Conservation (phyloP, 768 basidiomycete genomes). For the Russula abietina region DNA sequence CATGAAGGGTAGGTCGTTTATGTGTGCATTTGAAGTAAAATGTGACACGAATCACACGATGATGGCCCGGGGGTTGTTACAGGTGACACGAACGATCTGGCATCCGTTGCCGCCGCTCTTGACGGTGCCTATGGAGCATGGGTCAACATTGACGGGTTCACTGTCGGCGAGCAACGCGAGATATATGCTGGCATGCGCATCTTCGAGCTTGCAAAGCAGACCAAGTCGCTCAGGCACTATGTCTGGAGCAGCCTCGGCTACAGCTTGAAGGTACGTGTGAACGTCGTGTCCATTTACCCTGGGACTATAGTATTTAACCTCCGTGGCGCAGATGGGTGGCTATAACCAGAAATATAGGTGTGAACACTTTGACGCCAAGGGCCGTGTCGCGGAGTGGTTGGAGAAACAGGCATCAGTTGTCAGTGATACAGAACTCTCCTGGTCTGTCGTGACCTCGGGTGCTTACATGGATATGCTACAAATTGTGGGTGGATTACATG, state of each 20-base stretch:
- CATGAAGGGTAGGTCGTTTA: conserved; percentile 31
- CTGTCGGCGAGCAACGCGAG: conserved; percentile 38
- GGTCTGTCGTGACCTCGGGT: conserved; percentile 37
- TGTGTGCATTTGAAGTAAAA: neutral
- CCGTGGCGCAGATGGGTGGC: conserved; percentile 16
- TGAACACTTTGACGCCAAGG: conserved; percentile 39
- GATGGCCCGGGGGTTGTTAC: neutral
- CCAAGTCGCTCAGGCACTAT: conserved; percentile 33
- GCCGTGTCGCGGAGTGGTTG: conserved; percentile 36
- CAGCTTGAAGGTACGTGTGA: conserved; percentile 31
- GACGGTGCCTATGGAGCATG: conserved; percentile 35
- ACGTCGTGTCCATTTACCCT: too few relatives aligned
- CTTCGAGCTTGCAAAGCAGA: conserved; percentile 36
- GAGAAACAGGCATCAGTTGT: conserved; percentile 32
- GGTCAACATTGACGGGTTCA: conserved; percentile 35
- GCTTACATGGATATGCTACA: conserved; percentile 42
- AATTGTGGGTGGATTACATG: conserved; percentile 28
- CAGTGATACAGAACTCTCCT: conserved; percentile 32
- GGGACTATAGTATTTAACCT: neutral
- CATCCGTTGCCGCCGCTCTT: conserved; percentile 30
- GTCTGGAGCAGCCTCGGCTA: conserved; percentile 40
- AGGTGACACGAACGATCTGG: conserved; percentile 22
- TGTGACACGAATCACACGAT: too few relatives aligned
- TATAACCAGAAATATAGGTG: conserved; percentile 32
- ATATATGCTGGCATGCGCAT: conserved; percentile 38